Base-by-base conservation (phyloP, 441 rosid genomes). In the Gossypium davidsonii region DNA sequence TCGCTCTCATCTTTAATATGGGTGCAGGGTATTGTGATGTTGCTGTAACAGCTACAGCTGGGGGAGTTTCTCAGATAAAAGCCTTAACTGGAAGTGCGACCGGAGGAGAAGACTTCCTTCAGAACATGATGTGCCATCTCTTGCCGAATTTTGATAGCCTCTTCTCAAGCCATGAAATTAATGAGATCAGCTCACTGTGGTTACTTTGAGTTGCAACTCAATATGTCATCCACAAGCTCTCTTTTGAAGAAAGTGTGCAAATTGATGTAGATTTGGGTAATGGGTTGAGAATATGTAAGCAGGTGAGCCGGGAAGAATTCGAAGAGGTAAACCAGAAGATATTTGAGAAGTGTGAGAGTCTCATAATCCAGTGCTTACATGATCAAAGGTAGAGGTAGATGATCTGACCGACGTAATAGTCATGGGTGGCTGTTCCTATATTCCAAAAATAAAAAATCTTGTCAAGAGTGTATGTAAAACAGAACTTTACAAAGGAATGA, bases 11-110 rank as follows among this genome's bases (percentile, higher is more conserved):
- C 79, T 91, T 94, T 73, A 91, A 89, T 71, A 84, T 89, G 87
- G 95, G 98, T 66, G 96, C 97, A 42, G 93, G 97, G 18, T 90
- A 86, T 73, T 86, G 89, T 49, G 97, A 94, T 26, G 90, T 91
- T 15, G 90, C 90, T 12, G 91, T 91, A 42, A 80, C 88, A 42
- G 85, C 96, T 9, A 90, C 98, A 14, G 96, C 88, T 18, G 96
- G 97, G 70, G 96, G 98, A 21, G 92, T 91, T 79, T 91, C 94
- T 11, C 94, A 88, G 80, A 90, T 91, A 39, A 93, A 89, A 74
- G 86, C 94, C 20, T 79, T 91, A 48, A 81, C 90, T 0, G 97
- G 96, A 72, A 87, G 68, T 46, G 64, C 92, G 12, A 68, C 81
- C 25, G 98, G 97, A 60, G 98, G 96, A 28, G 98, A 91, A 80